phyloP scores from a whole-genome alignment of 257 asterid species.

The Solanum lignicaule region DNA sequence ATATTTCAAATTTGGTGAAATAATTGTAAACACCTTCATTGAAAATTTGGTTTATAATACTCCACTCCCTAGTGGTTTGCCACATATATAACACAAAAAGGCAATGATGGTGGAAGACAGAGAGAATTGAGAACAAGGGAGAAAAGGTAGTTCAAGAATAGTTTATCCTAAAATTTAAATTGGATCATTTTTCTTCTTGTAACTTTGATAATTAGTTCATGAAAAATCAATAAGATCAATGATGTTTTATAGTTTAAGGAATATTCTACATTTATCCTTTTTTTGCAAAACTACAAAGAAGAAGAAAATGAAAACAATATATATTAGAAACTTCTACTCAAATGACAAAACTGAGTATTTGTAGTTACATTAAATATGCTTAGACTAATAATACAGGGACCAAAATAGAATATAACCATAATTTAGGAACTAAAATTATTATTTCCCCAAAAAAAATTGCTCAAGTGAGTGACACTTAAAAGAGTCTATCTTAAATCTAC shows the following conservation, averaged over 20 bases:
- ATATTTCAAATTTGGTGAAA: neutral
- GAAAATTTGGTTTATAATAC: neutral
- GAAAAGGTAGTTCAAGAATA: neutral
- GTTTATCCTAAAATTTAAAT: neutral
- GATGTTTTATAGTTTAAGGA: neutral
- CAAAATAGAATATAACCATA: neutral
- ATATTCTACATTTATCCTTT: neutral
- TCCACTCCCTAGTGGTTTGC: neutral
- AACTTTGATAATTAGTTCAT: neutral
- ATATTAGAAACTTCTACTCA: neutral
- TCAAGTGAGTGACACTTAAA: neutral
- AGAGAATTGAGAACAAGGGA: neutral
- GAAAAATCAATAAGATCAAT: neutral
- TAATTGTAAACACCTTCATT: neutral
- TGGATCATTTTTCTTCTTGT: neutral
- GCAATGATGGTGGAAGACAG: neutral
- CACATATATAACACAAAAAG: neutral
- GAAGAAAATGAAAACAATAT: neutral
- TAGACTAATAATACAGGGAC: neutral
- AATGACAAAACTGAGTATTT: neutral
- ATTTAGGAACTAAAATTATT: neutral
- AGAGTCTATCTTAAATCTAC: neutral
- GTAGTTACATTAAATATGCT: neutral
- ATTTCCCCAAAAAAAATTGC: no score
- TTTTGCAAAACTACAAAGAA: neutral